Percentiles rank a stretch among this genome's conserved stretches.
Evolutionary conservation across 805 yeast species (phyloP).

Genomic region (Metschnikowia koreensis): DNA sequence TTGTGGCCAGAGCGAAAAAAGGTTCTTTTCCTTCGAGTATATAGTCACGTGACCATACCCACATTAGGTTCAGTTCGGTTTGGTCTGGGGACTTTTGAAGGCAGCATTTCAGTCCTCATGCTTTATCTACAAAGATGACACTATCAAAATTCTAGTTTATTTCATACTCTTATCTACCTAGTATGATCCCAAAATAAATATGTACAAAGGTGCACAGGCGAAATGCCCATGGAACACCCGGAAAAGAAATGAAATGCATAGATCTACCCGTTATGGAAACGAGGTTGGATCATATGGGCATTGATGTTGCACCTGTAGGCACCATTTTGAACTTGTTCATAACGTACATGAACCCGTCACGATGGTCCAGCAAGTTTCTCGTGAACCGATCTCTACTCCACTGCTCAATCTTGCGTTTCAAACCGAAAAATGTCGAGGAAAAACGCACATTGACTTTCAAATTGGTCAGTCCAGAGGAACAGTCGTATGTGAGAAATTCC

Average conservation of each 20-base stretch:
- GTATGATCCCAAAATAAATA: background rate
- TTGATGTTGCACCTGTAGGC: background rate
- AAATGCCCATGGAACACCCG: background rate
- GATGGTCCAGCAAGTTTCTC: constrained; percentile 62
- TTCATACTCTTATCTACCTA: background rate
- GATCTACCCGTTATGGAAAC: background rate
- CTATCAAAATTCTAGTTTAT: background rate
- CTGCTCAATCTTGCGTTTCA: constrained; percentile 72
- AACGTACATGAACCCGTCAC: constrained; percentile 73
- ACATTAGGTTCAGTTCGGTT: background rate
- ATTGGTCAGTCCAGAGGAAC: constrained; percentile 31
- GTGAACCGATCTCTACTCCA: constrained; percentile 76
- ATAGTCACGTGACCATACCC: no score
- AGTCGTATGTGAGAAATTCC: constrained; percentile 61
- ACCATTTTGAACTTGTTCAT: constrained; percentile 53
- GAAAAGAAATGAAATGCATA: background rate
- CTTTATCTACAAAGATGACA: background rate
- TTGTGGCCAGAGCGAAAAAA: no score
- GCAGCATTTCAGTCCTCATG: background rate
- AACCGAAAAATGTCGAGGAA: constrained; percentile 63
- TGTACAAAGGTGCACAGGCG: background rate
- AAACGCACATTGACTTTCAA: constrained; percentile 66
- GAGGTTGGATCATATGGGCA: background rate
- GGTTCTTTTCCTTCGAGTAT: no score
- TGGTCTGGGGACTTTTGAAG: no score